Evolutionary conservation across 2,329 filamentous ascomycete species (phyloP), one percentile per base, ranked within the genome.

Genomic region (Penicillium sp.): DNA sequence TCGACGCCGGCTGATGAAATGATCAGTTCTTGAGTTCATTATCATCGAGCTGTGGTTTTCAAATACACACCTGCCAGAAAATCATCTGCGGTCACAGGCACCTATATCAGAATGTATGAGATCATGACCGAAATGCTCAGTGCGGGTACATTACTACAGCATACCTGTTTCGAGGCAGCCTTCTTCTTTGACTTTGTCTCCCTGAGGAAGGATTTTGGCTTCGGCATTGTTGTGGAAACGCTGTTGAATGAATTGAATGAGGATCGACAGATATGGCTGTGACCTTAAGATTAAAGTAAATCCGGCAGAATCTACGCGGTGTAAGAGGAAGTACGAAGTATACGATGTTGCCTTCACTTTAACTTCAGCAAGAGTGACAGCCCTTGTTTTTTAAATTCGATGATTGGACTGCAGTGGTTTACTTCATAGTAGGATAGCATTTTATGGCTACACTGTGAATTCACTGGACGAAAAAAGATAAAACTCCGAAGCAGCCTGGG

Each of bases 41-140:
- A 44, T 50, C 26, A n/a, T 38, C 40, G 8, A 27, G 3, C 35
- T 27, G 18, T n/a, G 5, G 7, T 11, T 7, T 30, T 43, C 16
- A 34, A 41, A 51, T 51, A 36, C 70, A 59, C 67, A 82, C 81
- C 79, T 57, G 84, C 84, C 48, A 88, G 78, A 63, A 83, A 90
- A 59, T 89, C 87, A 74, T 89, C 86, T 47, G 84, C 83, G 1
- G 83, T 83, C 53, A 83, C 78, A 5, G 85, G 82, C 16, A 74
- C 76, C 74, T 85, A 61, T 57, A 40, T 43, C 19, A 42, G 48
- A 48, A 27, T 32, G 34, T 45, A 51, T 47, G 47, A 51, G 47
- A 49, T 51, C 40, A 49, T 47, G 34, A 26, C 23, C n/a, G 34
- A n/a, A 10, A 5, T 44, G 11, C 30, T 36, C 8, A 41, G 42